Conservation (phyloP, 2,329 filamentous ascomycete species). For the Pseudocercospora fijiensis region DNA sequence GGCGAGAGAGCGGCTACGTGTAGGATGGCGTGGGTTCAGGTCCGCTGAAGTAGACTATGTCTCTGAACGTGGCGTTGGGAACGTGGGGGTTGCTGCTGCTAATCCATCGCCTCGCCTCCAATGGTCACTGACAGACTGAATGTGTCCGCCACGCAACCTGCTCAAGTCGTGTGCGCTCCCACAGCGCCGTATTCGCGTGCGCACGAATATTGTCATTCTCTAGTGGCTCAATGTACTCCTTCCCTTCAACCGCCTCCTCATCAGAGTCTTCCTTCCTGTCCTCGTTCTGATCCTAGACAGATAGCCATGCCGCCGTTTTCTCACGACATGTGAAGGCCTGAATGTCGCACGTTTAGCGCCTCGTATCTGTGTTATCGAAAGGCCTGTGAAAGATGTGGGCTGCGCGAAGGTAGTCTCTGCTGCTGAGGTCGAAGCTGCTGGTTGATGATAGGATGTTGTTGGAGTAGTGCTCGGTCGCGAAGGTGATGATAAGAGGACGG, state of each 20-base stretch:
- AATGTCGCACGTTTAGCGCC: constrained; percentile 56
- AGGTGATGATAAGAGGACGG: constrained; percentile 24
- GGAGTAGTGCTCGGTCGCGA: constrained; percentile 22
- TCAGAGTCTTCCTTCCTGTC: constrained; percentile 55
- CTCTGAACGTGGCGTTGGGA: background rate
- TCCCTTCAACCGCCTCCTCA: constrained; percentile 55
- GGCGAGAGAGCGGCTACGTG: background rate
- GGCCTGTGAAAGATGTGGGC: constrained; percentile 24
- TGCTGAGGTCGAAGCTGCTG: constrained; percentile 18
- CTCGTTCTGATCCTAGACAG: constrained; percentile 53
- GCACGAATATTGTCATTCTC: constrained; percentile 12
- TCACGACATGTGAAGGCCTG: constrained; percentile 58
- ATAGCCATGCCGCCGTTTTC: constrained; percentile 63
- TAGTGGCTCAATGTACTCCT: constrained; percentile 56
- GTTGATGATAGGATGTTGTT: constrained; percentile 6
- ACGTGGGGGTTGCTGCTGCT: background rate
- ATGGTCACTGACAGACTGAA: background rate
- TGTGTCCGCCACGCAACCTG: background rate
- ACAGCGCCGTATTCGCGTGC: background rate
- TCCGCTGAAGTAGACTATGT: background rate
- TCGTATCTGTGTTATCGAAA: constrained; percentile 44
- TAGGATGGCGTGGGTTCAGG: background rate
- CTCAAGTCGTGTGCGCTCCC: background rate
- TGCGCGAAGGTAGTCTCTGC: constrained; percentile 19
- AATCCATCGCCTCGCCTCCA: background rate